Percentiles rank a stretch among this genome's conserved stretches.
Evolutionary conservation across 2,329 filamentous ascomycete species (phyloP).

Genomic region (Tolypocladium tropicale): DNA sequence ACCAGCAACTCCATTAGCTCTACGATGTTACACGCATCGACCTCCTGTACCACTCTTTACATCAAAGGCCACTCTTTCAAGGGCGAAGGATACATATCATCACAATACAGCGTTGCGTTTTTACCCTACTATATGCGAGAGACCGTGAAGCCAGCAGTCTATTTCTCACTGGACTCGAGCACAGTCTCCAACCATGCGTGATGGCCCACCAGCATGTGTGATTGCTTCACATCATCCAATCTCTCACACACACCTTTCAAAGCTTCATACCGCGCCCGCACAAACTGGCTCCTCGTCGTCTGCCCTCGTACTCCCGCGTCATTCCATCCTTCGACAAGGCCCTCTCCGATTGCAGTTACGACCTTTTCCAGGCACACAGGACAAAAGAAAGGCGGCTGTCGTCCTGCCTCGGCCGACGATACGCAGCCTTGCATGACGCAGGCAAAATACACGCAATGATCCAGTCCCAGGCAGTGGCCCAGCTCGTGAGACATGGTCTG

Average conservation of each 20-base stretch:
- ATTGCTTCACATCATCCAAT: neutral
- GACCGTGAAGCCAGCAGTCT: neutral
- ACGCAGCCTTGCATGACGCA: neutral
- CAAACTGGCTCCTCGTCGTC: neutral
- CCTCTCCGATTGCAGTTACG: neutral
- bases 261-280: neutral
- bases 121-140: no score
- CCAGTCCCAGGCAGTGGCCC: neutral
- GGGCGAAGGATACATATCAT: no score
- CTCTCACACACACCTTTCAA: neutral
- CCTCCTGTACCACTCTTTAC: neutral
- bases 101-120: no score
- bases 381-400: neutral
- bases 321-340: neutral
- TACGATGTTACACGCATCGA: neutral
- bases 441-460: neutral
- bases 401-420: neutral
- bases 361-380: neutral
- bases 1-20: neutral
- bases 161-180: neutral
- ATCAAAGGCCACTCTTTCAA: neutral
- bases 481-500: neutral
- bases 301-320: neutral
- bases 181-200: neutral
- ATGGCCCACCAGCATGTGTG: neutral